phyloP scores from a whole-genome alignment of 352 stramenopile species.

The Phytophthora tubulina region DNA sequence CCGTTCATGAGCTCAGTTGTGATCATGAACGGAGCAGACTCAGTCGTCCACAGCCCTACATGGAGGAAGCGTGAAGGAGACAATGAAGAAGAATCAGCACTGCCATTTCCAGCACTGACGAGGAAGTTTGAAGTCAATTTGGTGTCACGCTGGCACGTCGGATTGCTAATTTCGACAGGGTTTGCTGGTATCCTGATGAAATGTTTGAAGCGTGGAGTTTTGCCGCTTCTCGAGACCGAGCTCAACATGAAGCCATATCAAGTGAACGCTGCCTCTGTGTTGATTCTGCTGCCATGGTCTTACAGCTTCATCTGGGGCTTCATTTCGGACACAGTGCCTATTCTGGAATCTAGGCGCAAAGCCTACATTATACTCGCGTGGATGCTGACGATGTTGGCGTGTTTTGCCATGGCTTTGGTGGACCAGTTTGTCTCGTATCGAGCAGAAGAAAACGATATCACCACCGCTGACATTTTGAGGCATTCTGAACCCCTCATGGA shows the following conservation, averaged over 20 bases:
- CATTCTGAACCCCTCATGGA: slow-evolving; percentile 36
- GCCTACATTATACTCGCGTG: slow-evolving; percentile 85
- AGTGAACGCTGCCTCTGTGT: slow-evolving; percentile 44
- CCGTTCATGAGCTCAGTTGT: slow-evolving; percentile 44
- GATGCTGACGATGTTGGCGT: slow-evolving; percentile 44
- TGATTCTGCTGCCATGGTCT: slow-evolving; percentile 55
- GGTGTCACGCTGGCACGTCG: slow-evolving; percentile 38
- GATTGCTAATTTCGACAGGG: slow-evolving; percentile 48
- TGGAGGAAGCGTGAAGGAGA: slow-evolving; percentile 27
- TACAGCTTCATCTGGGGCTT: slow-evolving; percentile 86
- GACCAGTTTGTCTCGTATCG: slow-evolving; percentile 42
- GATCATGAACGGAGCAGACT: slow-evolving; percentile 44
- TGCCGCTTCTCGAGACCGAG: slow-evolving; percentile 49
- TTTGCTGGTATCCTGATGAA: slow-evolving; percentile 54
- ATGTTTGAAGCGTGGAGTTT: slow-evolving; percentile 52
- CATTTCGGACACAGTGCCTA: slow-evolving; percentile 78
- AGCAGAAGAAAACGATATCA: slow-evolving; percentile 33
- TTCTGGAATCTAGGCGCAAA: slow-evolving; percentile 76
- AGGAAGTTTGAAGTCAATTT: slow-evolving; percentile 41
- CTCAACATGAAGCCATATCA: slow-evolving; percentile 52
- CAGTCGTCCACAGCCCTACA: slow-evolving; percentile 20
- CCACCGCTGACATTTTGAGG: slow-evolving; percentile 21
- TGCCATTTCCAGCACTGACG: slow-evolving; percentile 39
- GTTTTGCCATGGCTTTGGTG: slow-evolving; percentile 49
- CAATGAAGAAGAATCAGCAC: neutral